Evolutionary conservation across 2,329 filamentous ascomycete species (phyloP).

Genomic region (Monosporascus cannonballus): DNA sequence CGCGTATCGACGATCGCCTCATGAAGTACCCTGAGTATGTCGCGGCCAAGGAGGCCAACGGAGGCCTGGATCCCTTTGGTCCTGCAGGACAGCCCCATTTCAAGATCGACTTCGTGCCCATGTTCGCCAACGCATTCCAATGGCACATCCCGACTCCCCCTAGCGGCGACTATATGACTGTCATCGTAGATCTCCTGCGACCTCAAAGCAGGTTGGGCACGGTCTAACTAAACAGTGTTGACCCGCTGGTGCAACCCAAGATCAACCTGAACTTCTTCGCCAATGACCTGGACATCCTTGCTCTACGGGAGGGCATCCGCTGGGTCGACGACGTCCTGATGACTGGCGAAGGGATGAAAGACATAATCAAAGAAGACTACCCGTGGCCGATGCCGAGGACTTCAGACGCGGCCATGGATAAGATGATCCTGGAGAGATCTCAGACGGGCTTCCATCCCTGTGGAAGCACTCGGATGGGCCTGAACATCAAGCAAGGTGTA

Average conservation of each 20-base stretch:
- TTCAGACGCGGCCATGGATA: slow-evolving; percentile 50
- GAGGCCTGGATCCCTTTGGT: slow-evolving; percentile 45
- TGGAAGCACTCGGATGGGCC: slow-evolving; percentile 47
- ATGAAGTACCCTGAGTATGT: slow-evolving; percentile 42
- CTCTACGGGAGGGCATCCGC: slow-evolving; percentile 51
- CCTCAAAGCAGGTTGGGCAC: slow-evolving; percentile 40
- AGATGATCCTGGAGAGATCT: slow-evolving; percentile 48
- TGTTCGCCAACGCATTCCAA: slow-evolving; percentile 47
- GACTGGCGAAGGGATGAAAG: slow-evolving; percentile 50
- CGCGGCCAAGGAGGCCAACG: slow-evolving; percentile 33
- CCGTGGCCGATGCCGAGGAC: slow-evolving; percentile 55
- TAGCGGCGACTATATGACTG: slow-evolving; percentile 45
- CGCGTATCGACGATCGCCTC: slow-evolving; percentile 49
- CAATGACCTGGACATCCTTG: slow-evolving; percentile 49
- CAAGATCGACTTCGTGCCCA: slow-evolving; percentile 55
- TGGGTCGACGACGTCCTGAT: slow-evolving; percentile 52
- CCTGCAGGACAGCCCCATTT: slow-evolving; percentile 54
- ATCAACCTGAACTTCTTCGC: slow-evolving; percentile 57
- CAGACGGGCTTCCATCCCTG: slow-evolving; percentile 56
- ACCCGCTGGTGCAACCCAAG: slow-evolving; percentile 51
- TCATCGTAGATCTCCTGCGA: slow-evolving; percentile 44
- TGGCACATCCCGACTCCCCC: slow-evolving; percentile 38
- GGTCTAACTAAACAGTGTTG: slow-evolving; percentile 48
- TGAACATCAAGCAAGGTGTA: slow-evolving; percentile 44
- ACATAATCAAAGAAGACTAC: slow-evolving; percentile 47